Conservation (phyloP, 495 filamentous ascomycete species). For the Glarea lozoyensis region DNA sequence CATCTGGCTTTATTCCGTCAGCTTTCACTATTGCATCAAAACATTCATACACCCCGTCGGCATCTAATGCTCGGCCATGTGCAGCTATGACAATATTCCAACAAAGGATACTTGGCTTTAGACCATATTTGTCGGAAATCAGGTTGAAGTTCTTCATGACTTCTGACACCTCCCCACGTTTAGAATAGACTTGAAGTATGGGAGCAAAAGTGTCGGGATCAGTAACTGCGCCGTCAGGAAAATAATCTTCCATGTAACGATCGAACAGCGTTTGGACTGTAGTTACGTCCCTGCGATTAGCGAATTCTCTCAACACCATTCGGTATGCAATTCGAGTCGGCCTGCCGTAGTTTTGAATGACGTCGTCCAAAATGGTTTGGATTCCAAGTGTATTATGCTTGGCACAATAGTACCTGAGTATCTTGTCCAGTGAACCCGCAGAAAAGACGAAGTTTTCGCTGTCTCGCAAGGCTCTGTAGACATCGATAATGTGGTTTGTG, state of each 20-base stretch:
- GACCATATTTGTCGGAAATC: slow-evolving; percentile 40
- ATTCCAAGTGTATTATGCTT: slow-evolving; percentile 33
- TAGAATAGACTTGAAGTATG: slow-evolving; percentile 58
- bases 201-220: slow-evolving; percentile 24
- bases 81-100: slow-evolving; percentile 79
- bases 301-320: slow-evolving; percentile 42
- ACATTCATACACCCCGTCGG: slow-evolving; percentile 48
- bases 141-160: slow-evolving; percentile 51
- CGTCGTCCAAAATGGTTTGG: slow-evolving; percentile 46
- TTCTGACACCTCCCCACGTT: slow-evolving; percentile 48
- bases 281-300: slow-evolving; percentile 41
- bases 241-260: slow-evolving; percentile 3
- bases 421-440: slow-evolving; percentile 21
- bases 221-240: background rate
- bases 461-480: slow-evolving; percentile 14
- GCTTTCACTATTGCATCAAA: slow-evolving; percentile 47
- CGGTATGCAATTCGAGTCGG: slow-evolving; percentile 36
- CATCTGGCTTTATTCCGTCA: slow-evolving; percentile 36
- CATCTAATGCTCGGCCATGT: slow-evolving; percentile 53
- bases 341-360: slow-evolving; percentile 28
- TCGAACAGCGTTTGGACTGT: slow-evolving; percentile 46
- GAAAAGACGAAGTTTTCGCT: slow-evolving; percentile 22
- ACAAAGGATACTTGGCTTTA: slow-evolving; percentile 42
- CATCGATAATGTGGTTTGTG: too few species aligned
- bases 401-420: slow-evolving; percentile 33